Conservation (phyloP, 352 stramenopile species). For the Hyphochytrium catenoides region DNA sequence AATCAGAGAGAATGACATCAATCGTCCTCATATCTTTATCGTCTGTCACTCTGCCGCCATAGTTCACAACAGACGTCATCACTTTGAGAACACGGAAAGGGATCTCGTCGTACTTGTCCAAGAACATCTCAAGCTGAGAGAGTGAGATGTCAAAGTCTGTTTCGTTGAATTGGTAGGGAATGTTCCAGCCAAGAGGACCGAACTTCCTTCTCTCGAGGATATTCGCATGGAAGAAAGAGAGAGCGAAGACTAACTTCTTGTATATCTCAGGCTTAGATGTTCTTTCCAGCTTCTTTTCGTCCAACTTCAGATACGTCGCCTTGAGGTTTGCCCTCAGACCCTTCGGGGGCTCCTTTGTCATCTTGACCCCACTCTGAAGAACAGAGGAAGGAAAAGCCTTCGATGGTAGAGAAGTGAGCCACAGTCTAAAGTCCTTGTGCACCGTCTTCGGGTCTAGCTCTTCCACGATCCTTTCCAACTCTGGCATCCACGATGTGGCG, state of each 20-base stretch:
- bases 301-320: constrained; percentile 80
- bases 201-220: constrained; percentile 84
- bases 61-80: constrained; percentile 82
- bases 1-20: constrained; percentile 18
- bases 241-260: constrained; percentile 77
- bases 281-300: constrained; percentile 47
- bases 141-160: constrained; percentile 73
- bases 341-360: constrained; percentile 87
- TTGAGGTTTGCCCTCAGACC: constrained; percentile 75
- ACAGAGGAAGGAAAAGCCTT: constrained; percentile 64
- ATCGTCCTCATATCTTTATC: constrained; percentile 50
- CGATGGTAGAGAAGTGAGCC: constrained; percentile 45
- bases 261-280: constrained; percentile 67
- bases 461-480: constrained; percentile 82
- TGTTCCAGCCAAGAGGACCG: constrained; percentile 84
- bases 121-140: constrained; percentile 50
- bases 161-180: constrained; percentile 91
- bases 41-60: constrained; percentile 75
- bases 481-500: constrained; percentile 78
- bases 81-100: constrained; percentile 52
- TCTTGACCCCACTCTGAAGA: constrained; percentile 85
- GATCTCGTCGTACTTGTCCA: constrained; percentile 57
- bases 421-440: constrained; percentile 57
- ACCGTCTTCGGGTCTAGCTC: constrained; percentile 46
- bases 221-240: constrained; percentile 71